These are phyloP conservation scores for Fusarium sp. DNA, from an alignment of 2,329 filamentous ascomycete species.

Conservation along the genomic window DNA sequence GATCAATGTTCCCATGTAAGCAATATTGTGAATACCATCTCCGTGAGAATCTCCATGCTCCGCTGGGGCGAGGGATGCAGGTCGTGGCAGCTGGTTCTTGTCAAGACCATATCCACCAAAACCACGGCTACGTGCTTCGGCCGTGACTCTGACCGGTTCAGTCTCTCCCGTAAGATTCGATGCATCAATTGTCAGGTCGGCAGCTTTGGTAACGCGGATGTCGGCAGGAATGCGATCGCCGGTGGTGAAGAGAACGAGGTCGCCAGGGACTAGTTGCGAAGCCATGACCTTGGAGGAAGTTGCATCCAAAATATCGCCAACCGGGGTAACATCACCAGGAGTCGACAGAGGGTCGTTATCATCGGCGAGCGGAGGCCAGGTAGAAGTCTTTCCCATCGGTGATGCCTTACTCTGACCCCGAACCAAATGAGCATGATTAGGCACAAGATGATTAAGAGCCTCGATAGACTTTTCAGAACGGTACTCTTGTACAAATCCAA, in stretches of 20 bases:
- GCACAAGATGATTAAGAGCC: conserved; percentile 91
- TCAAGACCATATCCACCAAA: conserved; percentile 47
- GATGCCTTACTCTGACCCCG: conserved; percentile 63
- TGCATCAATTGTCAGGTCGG: conserved; percentile 93
- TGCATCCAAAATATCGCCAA: conserved; percentile 74
- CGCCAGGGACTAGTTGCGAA: conserved; percentile 87
- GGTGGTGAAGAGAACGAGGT: conserved; percentile 92
- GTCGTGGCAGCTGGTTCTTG: conserved; percentile 47
- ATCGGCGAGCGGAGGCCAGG: conserved; percentile 62
- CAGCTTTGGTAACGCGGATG: conserved; percentile 89
- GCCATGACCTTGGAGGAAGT: conserved; percentile 89
- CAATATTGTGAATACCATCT: conserved; percentile 88
- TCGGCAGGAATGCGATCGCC: conserved; percentile 97
- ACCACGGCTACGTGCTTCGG: conserved; percentile 64
- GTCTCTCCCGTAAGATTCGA: conserved; percentile 98
- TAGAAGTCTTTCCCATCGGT: conserved; percentile 52
- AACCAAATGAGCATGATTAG: conserved; percentile 95
- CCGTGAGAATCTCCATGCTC: conserved; percentile 71
- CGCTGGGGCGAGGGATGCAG: conserved; percentile 59
- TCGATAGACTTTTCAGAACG: conserved; percentile 97
- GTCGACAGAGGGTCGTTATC: conserved; percentile 58
- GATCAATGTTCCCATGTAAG: conserved; percentile 97
- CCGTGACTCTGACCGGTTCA: conserved; percentile 85
- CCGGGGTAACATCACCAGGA: conserved; percentile 68
- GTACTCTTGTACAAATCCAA: conserved; percentile 98